Evolutionary conservation across 148 eudicot genomes (phyloP), one percentile per base, ranked within the genome.

Genomic region (Arctostaphylos glauca): DNA sequence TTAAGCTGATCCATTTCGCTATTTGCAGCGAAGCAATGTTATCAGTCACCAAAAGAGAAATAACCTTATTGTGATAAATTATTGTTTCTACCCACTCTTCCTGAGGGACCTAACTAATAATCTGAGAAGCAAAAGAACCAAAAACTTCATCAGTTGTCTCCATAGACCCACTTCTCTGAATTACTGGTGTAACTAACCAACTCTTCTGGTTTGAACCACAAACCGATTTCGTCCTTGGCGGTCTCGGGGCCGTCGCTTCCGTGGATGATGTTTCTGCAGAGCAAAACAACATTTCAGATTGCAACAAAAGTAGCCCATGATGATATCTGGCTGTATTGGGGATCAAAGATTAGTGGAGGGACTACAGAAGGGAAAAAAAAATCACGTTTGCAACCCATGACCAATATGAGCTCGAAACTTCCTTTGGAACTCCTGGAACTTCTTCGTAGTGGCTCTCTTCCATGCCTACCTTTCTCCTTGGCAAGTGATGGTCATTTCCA

Each of bases 201-300:
- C 88, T 97, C 98, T 80, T 97, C 99, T 46, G 97, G 94, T 83
- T 97, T 93, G 89, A 97, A 94, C 99, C 98, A 97, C 67, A 94
- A 83, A 55, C 83, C 87, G 50, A 97, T 97, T 84, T 97, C 99
- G 84, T 94, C 94, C 91, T 91, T 91, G 75, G 99, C 99, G 0
- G 99, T 97, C 91, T 97, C 98, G 2, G 97, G 97, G 43, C 99
- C 99, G 83, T 97, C 99, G 74, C 99, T 97, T 66, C 99, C 99
- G 67, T 94, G 99, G 81, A 97, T 94, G 55, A 94, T 94, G 66
- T 97, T 97, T 84, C 99, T 97, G 84, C 55, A 84, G 64, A 5
- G 21, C 13, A 38, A 66, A 68, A 50, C 13, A 66, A 9, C n/a
- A 66, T 55, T 55, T 53, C 55, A 80, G n/a, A 73, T 6, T 21